Percentiles rank a stretch among this genome's conserved stretches.
Evolutionary conservation across 371 early-diverging fungal species (phyloP).

Genomic region (Haplosporangium sp.): DNA sequence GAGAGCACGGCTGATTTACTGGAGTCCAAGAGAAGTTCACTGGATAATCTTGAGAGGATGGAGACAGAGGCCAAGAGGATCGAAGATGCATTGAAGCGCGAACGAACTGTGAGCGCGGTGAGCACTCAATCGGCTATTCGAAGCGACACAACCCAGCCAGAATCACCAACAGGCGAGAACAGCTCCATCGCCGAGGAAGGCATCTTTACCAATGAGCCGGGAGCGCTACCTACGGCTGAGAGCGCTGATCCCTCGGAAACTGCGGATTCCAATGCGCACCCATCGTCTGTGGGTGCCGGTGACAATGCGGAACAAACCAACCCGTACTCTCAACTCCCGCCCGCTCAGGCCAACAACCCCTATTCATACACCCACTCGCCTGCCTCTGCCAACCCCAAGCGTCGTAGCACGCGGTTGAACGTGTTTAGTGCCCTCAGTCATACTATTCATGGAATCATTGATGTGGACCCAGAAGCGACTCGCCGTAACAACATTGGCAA

Average conservation of each 20-base stretch:
- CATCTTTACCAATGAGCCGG: conserved; percentile 36
- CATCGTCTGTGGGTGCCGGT: conserved; percentile 1
- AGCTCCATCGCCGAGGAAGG: conserved; percentile 31
- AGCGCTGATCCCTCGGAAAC: conserved; percentile 9
- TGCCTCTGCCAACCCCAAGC: conserved; percentile 23
- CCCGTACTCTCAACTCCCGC: conserved; percentile 39
- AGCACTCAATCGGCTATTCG: conserved; percentile 11
- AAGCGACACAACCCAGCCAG: conserved; percentile 1
- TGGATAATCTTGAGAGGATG: conserved; percentile 77
- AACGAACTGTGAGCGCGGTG: conserved; percentile 24
- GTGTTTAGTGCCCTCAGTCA: conserved; percentile 76
- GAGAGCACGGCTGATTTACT: conserved; percentile 82
- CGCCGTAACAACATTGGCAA: conserved; percentile 90
- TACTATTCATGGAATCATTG: conserved; percentile 89
- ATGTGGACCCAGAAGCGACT: conserved; percentile 93
- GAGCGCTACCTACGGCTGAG: conserved; percentile 13
- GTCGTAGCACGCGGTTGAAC: conserved; percentile 61
- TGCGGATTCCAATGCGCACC: conserved; percentile 19
- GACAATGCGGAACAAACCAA: conserved; percentile 6
- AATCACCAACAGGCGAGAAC: background rate
- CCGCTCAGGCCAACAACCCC: conserved; percentile 33
- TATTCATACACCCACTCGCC: conserved; percentile 41
- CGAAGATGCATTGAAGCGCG: conserved; percentile 77
- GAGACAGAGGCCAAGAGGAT: conserved; percentile 90
- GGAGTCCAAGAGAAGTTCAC: conserved; percentile 70